Conservation (phyloP, 495 filamentous ascomycete genomes). For the Podospora conica region DNA sequence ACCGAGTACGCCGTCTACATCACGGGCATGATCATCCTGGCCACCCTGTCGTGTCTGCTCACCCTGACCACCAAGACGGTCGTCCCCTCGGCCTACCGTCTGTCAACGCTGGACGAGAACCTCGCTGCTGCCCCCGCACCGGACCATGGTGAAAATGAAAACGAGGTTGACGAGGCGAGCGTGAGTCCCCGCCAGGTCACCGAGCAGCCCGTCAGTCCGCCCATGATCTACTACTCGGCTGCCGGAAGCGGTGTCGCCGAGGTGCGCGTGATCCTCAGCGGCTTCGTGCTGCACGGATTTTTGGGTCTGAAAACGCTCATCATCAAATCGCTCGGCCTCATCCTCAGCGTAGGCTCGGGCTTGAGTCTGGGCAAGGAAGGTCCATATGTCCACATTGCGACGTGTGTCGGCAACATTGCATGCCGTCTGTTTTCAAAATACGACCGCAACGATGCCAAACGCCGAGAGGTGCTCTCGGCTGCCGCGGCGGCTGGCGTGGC, state of each 20-base stretch:
- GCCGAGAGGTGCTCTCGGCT: conserved; percentile 88
- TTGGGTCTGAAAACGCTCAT: conserved; percentile 82
- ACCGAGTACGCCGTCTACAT: conserved; percentile 75
- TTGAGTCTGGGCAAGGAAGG: conserved; percentile 94
- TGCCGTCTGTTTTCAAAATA: conserved; percentile 93
- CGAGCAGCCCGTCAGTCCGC: conserved; percentile 38
- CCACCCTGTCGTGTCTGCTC: conserved; percentile 68
- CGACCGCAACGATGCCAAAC: conserved; percentile 79
- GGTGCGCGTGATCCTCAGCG: conserved; percentile 94
- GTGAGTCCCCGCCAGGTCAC: conserved; percentile 32
- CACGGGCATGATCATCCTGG: conserved; percentile 59
- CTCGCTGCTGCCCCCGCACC: conserved; percentile 43
- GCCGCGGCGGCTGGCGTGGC: conserved; percentile 89
- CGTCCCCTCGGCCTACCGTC: conserved; percentile 77
- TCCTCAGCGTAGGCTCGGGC: conserved; percentile 87
- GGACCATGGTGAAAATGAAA: conserved; percentile 33
- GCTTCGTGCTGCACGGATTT: conserved; percentile 95
- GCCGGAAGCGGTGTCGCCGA: conserved; percentile 96
- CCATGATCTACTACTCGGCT: conserved; percentile 91
- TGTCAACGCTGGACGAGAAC: conserved; percentile 83
- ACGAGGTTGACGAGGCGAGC: conserved; percentile 24
- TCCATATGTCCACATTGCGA: conserved; percentile 94
- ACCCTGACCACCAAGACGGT: conserved; percentile 86
- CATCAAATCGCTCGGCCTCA: conserved; percentile 75
- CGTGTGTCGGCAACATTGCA: conserved; percentile 91